A percentile compares a stretch with the other conserved stretches of the same genome.
These are phyloP conservation scores for Physocladia obscura DNA, from an alignment of 192 early-diverging fungal species.

Conservation along the genomic window DNA sequence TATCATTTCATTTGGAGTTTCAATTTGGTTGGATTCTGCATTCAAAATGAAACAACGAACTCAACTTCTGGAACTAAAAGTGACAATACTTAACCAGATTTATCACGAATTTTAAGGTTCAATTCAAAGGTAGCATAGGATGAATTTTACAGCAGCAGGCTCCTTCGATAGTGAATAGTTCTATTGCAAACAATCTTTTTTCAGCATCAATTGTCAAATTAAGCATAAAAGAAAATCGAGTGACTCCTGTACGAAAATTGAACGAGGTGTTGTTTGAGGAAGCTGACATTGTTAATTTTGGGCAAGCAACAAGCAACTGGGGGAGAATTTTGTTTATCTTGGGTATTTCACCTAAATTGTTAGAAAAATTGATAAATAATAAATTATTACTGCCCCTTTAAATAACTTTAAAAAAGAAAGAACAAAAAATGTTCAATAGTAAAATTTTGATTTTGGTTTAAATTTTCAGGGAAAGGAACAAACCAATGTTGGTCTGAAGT, in stretches of 20 bases:
- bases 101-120: background rate
- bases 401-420: too few relatives aligned
- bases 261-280: constrained; percentile 32
- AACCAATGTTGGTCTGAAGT: background rate
- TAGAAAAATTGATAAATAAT: background rate
- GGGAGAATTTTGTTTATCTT: background rate
- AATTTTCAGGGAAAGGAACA: too few relatives aligned
- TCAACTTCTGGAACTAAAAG: background rate
- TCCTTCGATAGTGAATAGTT: background rate
- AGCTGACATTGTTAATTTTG: constrained; percentile 4
- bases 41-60: constrained; percentile 28
- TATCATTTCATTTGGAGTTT: constrained; percentile 12
- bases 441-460: too few relatives aligned
- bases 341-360: constrained; percentile 2
- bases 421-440: too few relatives aligned
- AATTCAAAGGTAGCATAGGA: too few relatives aligned
- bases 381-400: background rate
- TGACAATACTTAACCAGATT: background rate
- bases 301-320: background rate
- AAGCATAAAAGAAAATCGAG: too few relatives aligned
- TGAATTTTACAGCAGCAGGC: background rate
- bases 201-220: constrained; percentile 4
- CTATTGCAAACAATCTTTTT: background rate
- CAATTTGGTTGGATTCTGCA: constrained; percentile 37
- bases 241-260: constrained; percentile 4